A percentile compares a stretch with the other conserved stretches of the same genome.
These are phyloP conservation scores for Tuber microsphaerosporum DNA, from an alignment of 495 filamentous ascomycete species.

Conservation along the genomic window DNA sequence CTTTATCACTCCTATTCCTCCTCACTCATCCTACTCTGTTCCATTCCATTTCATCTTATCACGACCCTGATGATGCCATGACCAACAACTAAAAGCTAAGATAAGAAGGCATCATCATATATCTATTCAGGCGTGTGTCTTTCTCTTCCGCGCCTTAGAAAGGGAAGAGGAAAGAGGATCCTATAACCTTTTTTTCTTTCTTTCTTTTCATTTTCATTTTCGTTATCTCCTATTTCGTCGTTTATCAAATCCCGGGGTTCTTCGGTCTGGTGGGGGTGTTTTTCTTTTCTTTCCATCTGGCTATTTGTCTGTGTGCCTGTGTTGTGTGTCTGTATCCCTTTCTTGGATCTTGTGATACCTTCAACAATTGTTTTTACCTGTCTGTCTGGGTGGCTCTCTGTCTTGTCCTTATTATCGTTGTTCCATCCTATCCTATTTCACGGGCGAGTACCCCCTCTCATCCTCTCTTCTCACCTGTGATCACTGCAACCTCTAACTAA, in stretches of 20 bases:
- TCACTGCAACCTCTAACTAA: neutral
- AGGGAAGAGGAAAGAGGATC: neutral
- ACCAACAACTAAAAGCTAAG: conserved; percentile 12
- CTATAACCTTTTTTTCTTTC: neutral
- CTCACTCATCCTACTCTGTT: neutral
- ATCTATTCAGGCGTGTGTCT: conserved; percentile 21
- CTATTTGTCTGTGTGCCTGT: conserved; percentile 15
- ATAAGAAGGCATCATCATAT: conserved; percentile 3
- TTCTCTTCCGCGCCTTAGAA: conserved; percentile 24
- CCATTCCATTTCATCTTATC: neutral
- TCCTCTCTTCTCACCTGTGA: conserved; percentile 28
- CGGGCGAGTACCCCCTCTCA: conserved; percentile 28
- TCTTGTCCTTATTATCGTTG: conserved; percentile 17
- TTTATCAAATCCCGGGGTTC: conserved; percentile 22
- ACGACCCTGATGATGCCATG: conserved; percentile 29
- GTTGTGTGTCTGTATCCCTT: conserved; percentile 16
- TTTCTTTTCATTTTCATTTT: neutral
- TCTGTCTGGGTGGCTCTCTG: conserved; percentile 6
- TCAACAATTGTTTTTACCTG: neutral
- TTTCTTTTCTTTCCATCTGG: conserved; percentile 25
- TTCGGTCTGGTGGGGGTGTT: conserved; percentile 37
- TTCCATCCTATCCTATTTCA: conserved; percentile 15
- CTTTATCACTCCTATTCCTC: neutral
- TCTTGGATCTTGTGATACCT: neutral
- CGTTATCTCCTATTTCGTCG: conserved; percentile 19